phyloP scores from a whole-genome alignment of 805 yeast species.

The Yarrowia hollandica region DNA sequence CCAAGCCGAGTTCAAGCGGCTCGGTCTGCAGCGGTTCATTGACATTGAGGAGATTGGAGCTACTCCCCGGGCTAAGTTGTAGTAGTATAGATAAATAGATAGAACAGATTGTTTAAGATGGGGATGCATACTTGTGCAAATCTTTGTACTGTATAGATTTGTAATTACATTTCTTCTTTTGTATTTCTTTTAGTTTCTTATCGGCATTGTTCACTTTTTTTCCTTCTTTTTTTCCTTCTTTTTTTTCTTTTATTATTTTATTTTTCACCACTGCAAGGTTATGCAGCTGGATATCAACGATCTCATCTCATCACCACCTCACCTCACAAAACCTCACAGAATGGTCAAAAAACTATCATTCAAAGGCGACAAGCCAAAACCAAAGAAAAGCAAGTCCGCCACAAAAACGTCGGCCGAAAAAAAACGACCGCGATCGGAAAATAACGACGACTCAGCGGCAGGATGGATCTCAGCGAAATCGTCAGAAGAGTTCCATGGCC shows the following conservation, averaged over 20 bases:
- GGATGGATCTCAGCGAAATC: slow-evolving; percentile 40
- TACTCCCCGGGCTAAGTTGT: background rate
- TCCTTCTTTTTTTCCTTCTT: background rate
- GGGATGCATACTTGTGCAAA: no score
- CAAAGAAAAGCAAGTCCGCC: slow-evolving; percentile 8
- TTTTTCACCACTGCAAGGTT: background rate
- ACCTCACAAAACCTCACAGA: background rate
- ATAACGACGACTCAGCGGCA: background rate
- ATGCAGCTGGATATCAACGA: no score
- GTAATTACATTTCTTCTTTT: no score
- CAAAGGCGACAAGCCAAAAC: slow-evolving; percentile 43
- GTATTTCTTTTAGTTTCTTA: no score
- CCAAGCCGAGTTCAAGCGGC: slow-evolving; percentile 34
- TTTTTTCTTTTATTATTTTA: background rate
- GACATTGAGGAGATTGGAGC: slow-evolving; percentile 3
- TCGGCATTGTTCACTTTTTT: background rate
- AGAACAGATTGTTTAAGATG: background rate
- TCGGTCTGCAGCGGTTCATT: slow-evolving; percentile 10
- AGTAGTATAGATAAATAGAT: background rate
- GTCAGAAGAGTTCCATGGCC: slow-evolving; percentile 41
- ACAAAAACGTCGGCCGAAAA: background rate
- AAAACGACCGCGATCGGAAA: background rate
- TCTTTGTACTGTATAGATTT: no score
- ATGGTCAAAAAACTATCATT: slow-evolving; percentile 45
- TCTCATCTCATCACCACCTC: background rate